Evolutionary conservation across 176 grass and related monocot species (phyloP), one percentile per base, ranked within the genome.

Genomic region (Leersia perrieri): DNA sequence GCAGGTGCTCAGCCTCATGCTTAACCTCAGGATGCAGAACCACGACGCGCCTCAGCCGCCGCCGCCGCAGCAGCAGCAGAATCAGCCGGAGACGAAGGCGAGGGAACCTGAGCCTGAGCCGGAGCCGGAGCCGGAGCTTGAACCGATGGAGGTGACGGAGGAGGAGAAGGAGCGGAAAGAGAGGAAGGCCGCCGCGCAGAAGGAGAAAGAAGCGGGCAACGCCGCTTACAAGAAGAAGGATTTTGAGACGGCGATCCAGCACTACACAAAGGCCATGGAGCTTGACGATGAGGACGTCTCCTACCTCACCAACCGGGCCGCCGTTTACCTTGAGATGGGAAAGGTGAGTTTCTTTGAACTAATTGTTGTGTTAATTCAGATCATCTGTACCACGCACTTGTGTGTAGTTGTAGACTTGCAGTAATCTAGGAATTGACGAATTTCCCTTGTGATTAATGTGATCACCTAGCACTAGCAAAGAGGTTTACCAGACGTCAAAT

Each of bases 151-250:
- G 61, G 87, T 96, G 20, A 32, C 57, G 2, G 89, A 74, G 3
- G 91, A 90, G 58, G 88, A 75, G 4, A 96, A 90, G 73, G 82
- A 83, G 53, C 39, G 45, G 1, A 99, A 86, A 73, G 80, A 89
- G 29, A 96, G 51, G 73, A 99, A 95, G 82, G 85, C 84, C 9
- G 84, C 90, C 76, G 93, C 97, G 7, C 93, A 78, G 73, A 93
- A 88, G 76, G 91, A 90, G 80, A 99, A 99, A 74, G 97, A 93
- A 69, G 75, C 75, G 15, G 97, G 97, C 1, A 99, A 99, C 90
- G 82, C 91, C 5, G 93, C 97, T 26, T 99, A 99, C 82, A 99
- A 99, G 80, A 99, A 99, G 76, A 99, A 99, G 80, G 93, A 99
- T 81, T 99, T 99, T 2, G 93, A 96, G 76, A 90, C 79, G 11